Percentiles rank a stretch among this genome's conserved stretches.
phyloP scores from a whole-genome alignment of 805 yeast species.

The Ogataea siamensis region DNA sequence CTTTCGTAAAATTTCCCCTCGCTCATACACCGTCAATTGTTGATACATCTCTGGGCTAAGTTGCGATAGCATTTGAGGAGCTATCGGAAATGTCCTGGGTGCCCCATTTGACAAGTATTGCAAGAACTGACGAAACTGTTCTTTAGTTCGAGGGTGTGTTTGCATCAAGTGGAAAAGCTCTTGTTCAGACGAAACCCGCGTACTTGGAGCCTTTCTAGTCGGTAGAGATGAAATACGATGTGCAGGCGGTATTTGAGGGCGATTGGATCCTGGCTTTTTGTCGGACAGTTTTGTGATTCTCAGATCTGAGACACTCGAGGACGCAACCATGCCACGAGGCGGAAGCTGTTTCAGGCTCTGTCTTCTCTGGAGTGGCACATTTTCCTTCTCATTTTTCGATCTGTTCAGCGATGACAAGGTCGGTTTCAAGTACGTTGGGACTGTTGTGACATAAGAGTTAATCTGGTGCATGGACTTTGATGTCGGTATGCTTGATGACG shows the following conservation, averaged over 20 bases:
- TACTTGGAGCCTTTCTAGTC: constrained; percentile 1
- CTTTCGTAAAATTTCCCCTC: constrained; percentile 55
- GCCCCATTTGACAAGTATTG: background rate
- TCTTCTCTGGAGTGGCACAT: constrained; percentile 9
- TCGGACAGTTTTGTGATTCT: constrained; percentile 6
- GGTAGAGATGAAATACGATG: constrained; percentile 3
- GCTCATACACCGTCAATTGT: constrained; percentile 51
- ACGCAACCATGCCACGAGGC: constrained; percentile 8
- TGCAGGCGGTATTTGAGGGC: background rate
- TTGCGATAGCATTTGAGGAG: constrained; percentile 19
- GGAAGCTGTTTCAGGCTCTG: constrained; percentile 1
- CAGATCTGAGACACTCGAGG: constrained; percentile 7
- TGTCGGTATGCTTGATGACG: constrained; percentile 10
- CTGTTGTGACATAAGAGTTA: constrained; percentile 3
- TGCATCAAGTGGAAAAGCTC: constrained; percentile 12
- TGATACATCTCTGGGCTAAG: constrained; percentile 22
- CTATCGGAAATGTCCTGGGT: constrained; percentile 7
- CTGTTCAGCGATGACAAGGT: constrained; percentile 21
- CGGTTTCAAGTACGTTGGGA: constrained; percentile 25
- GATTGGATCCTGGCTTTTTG: constrained; percentile 7
- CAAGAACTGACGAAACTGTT: constrained; percentile 10
- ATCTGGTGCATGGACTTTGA: constrained; percentile 16
- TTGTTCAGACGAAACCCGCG: constrained; percentile 7
- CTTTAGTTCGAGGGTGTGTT: constrained; percentile 7
- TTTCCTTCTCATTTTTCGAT: constrained; percentile 20